phyloP scores from a whole-genome alignment of 768 basidiomycete genomes.

The Cystobasidium onofrii region DNA sequence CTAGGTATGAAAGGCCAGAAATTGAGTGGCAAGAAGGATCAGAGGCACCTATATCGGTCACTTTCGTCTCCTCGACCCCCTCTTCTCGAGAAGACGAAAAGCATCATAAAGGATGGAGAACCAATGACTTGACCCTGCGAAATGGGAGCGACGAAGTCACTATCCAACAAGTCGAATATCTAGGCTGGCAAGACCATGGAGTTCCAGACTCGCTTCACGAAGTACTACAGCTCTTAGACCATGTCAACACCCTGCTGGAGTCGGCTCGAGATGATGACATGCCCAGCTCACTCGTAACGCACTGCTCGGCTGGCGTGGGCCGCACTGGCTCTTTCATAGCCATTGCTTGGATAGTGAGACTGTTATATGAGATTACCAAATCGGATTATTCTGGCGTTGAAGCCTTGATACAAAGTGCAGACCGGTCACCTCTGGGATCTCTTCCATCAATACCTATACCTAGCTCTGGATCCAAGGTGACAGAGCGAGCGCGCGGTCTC shows the following conservation, averaged over 20 bases:
- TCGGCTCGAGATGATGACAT: not conserved
- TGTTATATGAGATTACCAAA: constrained; percentile 9
- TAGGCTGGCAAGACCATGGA: constrained; percentile 49
- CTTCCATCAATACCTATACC: not conserved
- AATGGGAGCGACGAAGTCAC: not conserved
- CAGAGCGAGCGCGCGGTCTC: not conserved
- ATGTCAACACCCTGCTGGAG: not conserved
- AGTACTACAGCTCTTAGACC: constrained; percentile 1
- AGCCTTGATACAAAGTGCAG: not conserved
- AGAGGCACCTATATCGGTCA: not conserved
- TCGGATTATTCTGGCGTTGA: not conserved
- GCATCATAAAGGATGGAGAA: constrained; percentile 25
- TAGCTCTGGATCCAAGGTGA: not conserved
- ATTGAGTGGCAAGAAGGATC: not conserved
- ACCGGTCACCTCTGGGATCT: not conserved
- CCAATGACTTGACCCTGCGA: constrained; percentile 23
- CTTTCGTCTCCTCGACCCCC: not conserved
- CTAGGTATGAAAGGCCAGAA: not conserved
- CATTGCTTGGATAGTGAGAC: constrained; percentile 66
- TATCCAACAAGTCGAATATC: constrained; percentile 38
- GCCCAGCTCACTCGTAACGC: constrained; percentile 53
- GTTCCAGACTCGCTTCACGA: constrained; percentile 51
- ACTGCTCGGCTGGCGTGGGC: constrained; percentile 81
- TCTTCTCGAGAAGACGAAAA: constrained; percentile 23
- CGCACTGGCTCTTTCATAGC: constrained; percentile 81